Percentiles rank a stretch among this genome's conserved stretches.
phyloP scores from a whole-genome alignment of 208 protist species.

The Trypanosoma mega region DNA sequence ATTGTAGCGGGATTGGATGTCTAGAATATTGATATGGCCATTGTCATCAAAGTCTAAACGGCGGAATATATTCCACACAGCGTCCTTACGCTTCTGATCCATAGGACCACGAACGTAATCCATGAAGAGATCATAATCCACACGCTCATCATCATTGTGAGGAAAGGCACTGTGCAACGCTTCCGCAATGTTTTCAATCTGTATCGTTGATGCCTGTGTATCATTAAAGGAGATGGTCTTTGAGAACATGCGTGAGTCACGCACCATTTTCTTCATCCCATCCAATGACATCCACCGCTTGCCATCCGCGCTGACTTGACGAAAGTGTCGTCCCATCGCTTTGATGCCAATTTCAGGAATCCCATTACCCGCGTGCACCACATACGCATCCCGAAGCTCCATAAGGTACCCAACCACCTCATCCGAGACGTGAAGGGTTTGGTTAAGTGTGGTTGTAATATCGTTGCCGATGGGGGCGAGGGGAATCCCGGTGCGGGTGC shows the following conservation, averaged over 20 bases:
- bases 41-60: constrained; percentile 83
- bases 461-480: constrained; percentile 33
- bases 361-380: constrained; percentile 68
- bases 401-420: constrained; percentile 44
- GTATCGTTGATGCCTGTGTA: constrained; percentile 39
- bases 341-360: constrained; percentile 92
- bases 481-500: constrained; percentile 36
- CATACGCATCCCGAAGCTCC: constrained; percentile 77
- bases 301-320: constrained; percentile 60
- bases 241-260: constrained; percentile 61
- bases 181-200: constrained; percentile 37
- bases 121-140: constrained; percentile 90
- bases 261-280: constrained; percentile 67
- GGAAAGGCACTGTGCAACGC: constrained; percentile 73
- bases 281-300: constrained; percentile 80
- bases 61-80: constrained; percentile 72
- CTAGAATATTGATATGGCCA: constrained; percentile 71
- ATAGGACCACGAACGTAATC: constrained; percentile 84
- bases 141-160: constrained; percentile 40
- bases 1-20: constrained; percentile 82
- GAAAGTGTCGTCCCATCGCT: constrained; percentile 86
- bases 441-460: constrained; percentile 32
- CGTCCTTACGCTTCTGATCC: constrained; percentile 76
- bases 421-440: constrained; percentile 46
- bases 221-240: constrained; percentile 31